These are phyloP conservation scores for Umbelopsis sp. DNA, from an alignment of 371 early-diverging fungal genomes.

Conservation along the genomic window DNA sequence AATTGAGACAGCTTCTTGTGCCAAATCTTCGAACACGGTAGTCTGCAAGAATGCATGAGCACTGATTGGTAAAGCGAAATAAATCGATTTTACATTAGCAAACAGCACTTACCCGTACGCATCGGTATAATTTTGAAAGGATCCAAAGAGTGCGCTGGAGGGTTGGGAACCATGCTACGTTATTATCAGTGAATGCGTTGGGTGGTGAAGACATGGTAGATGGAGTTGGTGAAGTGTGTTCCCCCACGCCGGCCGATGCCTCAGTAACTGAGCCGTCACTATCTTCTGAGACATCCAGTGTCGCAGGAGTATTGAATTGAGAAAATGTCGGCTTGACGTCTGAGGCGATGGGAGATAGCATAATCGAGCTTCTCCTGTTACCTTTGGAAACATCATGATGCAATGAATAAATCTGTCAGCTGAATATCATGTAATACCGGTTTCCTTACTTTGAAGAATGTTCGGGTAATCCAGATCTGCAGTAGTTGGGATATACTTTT, in stretches of 20 bases:
- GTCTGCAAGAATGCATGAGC: constrained; percentile 33
- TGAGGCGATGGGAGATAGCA: constrained; percentile 25
- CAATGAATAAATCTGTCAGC: too few relatives aligned
- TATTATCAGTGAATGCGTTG: constrained; percentile 38
- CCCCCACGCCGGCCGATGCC: not conserved
- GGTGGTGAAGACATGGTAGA: constrained; percentile 42
- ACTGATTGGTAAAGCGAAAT: not conserved
- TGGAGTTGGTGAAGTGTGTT: constrained; percentile 24
- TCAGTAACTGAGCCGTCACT: constrained; percentile 29
- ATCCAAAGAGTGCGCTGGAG: constrained; percentile 80
- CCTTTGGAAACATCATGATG: not conserved
- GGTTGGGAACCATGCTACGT: constrained; percentile 81
- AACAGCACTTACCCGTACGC: constrained; percentile 60
- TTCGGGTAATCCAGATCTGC: constrained; percentile 66
- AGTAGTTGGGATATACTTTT: constrained; percentile 72
- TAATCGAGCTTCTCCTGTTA: constrained; percentile 31
- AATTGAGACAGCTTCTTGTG: constrained; percentile 79
- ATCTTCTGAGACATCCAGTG: constrained; percentile 44
- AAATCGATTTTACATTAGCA: not conserved
- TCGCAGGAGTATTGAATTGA: constrained; percentile 32
- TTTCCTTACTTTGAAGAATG: constrained; percentile 24
- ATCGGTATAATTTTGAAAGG: constrained; percentile 77
- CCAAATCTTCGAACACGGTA: constrained; percentile 79
- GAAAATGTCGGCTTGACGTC: not conserved
- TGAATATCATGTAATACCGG: not conserved